Base-by-base conservation (phyloP, 2,329 filamentous ascomycete species). In the Sphaerostilbella broomeana region DNA sequence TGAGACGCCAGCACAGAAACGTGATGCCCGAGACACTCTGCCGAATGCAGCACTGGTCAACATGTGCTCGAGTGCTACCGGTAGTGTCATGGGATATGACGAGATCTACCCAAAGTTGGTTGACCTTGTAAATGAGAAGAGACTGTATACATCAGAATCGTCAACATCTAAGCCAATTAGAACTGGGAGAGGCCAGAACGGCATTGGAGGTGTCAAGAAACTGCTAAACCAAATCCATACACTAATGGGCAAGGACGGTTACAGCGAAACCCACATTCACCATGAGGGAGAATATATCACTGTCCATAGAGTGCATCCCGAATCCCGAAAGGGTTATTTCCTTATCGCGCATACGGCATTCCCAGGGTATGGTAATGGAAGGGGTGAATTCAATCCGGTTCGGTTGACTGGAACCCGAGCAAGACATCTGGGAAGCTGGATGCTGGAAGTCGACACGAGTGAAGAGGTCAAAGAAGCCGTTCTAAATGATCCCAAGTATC, bases 61-160 rank as follows among this genome's bases (percentile, higher is more conserved):
- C 56, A 95, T 98, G 89, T 98, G 94, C 61, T 81, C 88, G 17
- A 95, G 87, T 52, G 87, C 90, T 2, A 89, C 84, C 6, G 92
- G 92, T 30, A 97, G 92, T 57, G 92, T 97, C 33, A 95, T 97
- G 80, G 92, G 92, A 2, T 97, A 95, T 54, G 92, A 98, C 56
- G 92, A 98, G 61, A 80, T 97, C 44, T 98, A 97, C 52, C 92
- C 92, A 1, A 81, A 84, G 51, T 72, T 95, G 40, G 79, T 98
- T n/a, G 88, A 98, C 53, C 74, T 98, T 12, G 92, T 98, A 12
- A 79, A 86, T 38, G 92, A 98, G 62, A 94, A 77, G 17, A 76
- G 92, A 22, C 67, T 83, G 2, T 98, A 98, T 62, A 77, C 78
- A 0, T 92, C 87, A 0, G 72, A 78, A 41, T 89, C 81, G 26